Percentiles rank a stretch among this genome's conserved stretches.
phyloP scores from a whole-genome alignment of 495 filamentous ascomycete genomes.

The Aspergillus taichungensis region DNA sequence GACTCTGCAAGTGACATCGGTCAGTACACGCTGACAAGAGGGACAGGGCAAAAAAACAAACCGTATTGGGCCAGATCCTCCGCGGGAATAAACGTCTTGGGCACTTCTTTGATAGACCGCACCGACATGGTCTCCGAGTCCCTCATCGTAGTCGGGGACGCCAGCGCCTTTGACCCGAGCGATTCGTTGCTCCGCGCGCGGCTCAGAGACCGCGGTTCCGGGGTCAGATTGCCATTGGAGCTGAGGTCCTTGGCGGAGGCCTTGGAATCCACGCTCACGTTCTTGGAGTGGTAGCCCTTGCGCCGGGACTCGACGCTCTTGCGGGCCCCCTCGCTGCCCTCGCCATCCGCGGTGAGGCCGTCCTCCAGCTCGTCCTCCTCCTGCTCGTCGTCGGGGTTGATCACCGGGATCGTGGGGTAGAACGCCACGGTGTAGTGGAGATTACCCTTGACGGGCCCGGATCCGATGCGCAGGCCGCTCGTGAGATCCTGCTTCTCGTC shows the following conservation, averaged over 20 bases:
- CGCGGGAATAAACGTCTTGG: constrained; percentile 67
- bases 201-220: constrained; percentile 25
- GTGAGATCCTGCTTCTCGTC: constrained; percentile 59
- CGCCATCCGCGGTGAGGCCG: constrained; percentile 27
- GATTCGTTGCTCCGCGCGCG: constrained; percentile 28
- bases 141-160: constrained; percentile 14
- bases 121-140: constrained; percentile 32
- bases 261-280: constrained; percentile 26
- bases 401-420: constrained; percentile 77
- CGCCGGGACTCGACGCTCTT: constrained; percentile 29
- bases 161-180: no score
- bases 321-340: constrained; percentile 19
- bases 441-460: constrained; percentile 63
- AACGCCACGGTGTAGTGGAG: constrained; percentile 83
- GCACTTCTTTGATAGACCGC: constrained; percentile 43
- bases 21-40: not conserved
- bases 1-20: constrained; percentile 51
- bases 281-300: constrained; percentile 22
- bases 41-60: constrained; percentile 21
- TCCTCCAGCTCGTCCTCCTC: constrained; percentile 46
- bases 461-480: constrained; percentile 56
- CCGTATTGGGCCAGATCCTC: constrained; percentile 75
- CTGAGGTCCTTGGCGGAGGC: constrained; percentile 12
- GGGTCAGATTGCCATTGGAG: constrained; percentile 20
- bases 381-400: constrained; percentile 88